A percentile compares a stretch with the other conserved stretches of the same genome.
Evolutionary conservation across 1,284 basidiomycete species (phyloP).

Genomic region (Paramarasmius palmivorus): DNA sequence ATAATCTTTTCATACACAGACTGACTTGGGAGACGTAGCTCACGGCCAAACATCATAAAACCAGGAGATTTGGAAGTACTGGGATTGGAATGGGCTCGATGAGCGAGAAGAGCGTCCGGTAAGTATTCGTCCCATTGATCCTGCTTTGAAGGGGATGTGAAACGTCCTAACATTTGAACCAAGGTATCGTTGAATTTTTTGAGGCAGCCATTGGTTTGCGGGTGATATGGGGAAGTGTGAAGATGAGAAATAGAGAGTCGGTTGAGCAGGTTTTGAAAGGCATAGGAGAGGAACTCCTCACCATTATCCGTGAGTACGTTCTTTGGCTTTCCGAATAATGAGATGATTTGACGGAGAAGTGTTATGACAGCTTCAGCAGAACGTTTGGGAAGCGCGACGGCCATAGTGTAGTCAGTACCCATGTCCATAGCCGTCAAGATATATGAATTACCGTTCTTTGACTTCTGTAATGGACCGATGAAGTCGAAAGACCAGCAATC

Average conservation of each 20-base stretch:
- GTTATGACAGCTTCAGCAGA: neutral
- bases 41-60: slow-evolving; percentile 8
- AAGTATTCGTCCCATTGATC: slow-evolving; percentile 13
- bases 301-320: slow-evolving; percentile 12
- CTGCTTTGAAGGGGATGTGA: slow-evolving; percentile 3
- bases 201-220: slow-evolving; percentile 11
- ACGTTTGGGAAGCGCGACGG: neutral
- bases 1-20: neutral
- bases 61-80: slow-evolving; percentile 3
- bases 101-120: slow-evolving; percentile 12
- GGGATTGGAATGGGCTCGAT: slow-evolving; percentile 9
- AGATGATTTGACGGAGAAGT: neutral
- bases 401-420: neutral
- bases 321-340: slow-evolving; percentile 3
- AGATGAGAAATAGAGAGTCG: slow-evolving; percentile 7
- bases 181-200: slow-evolving; percentile 13
- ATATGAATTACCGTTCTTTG: slow-evolving; percentile 1
- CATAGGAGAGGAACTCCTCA: slow-evolving; percentile 11
- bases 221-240: slow-evolving; percentile 11
- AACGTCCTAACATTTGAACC: slow-evolving; percentile 11
- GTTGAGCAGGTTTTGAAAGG: slow-evolving; percentile 7
- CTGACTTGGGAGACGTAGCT: slow-evolving; percentile 5
- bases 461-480: slow-evolving; percentile 3
- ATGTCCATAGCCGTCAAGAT: slow-evolving; percentile 1
- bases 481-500: slow-evolving; percentile 4